Evolutionary conservation across 2,329 filamentous ascomycete genomes (phyloP), one percentile per base, ranked within the genome.

Genomic region (Penicillium sp.): DNA sequence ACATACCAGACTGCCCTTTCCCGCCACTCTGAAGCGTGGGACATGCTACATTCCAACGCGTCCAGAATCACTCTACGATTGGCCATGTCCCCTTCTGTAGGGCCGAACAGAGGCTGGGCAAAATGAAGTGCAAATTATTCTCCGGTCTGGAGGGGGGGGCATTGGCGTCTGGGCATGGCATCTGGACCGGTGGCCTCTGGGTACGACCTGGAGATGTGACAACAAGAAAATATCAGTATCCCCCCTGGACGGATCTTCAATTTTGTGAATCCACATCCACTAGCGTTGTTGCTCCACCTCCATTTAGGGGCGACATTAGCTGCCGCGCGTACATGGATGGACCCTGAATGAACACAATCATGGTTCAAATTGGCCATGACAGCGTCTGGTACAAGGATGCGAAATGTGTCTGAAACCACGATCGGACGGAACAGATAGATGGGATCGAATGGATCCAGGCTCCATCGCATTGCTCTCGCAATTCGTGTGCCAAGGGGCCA

Each of bases 41-140:
- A 64, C 62, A 61, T 63, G 59, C 58, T 50, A 58, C 63, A 65
- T 65, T 65, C 63, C 62, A 59, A 60, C 56, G 53, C 61, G 52
- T 50, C 48, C 40, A 19, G 16, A 31, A 13, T 11, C 5, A 13
- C 18, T 26, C 14, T 40, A 19, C 34, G 13, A 59, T 56, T 63
- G 62, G 56, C 13, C 7, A 23, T 10, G 8, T 3, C 9, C 8
- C 16, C n/a, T n/a, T n/a, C 18, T 13, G 8, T 24, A 31, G 14
- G 16, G 42, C 18, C 11, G 19, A 10, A 13, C 26, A 34, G 56
- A 62, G 62, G 61, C 59, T 62, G 62, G 62, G 43, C 33, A 34
- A 29, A 45, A 51, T 45, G 48, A 28, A 46, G 37, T 46, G 18
- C 37, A 40, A 49, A 29, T 51, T 56, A 52, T 56, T 59, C 58